These are phyloP conservation scores for Moesziomyces sp. DNA, from an alignment of 1,284 basidiomycete genomes.

Conservation along the genomic window DNA sequence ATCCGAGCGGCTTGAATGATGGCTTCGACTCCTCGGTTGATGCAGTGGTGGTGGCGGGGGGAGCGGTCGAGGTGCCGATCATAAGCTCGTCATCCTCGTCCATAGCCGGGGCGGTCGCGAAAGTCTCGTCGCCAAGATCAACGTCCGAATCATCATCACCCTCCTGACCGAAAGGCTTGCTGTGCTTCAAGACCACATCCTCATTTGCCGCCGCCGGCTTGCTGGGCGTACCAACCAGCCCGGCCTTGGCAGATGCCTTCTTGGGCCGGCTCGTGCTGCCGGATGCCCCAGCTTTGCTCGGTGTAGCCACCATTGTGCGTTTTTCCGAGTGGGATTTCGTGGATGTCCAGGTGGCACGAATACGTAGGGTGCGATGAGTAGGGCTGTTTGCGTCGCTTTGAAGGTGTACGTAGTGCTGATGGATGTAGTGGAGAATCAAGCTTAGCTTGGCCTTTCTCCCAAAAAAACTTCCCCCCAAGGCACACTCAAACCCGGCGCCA, in stretches of 20 bases:
- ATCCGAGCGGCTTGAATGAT: constrained; percentile 13
- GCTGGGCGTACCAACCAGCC: constrained; percentile 13
- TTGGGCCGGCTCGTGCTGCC: constrained; percentile 15
- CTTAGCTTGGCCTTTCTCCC: no score
- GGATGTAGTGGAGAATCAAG: no score
- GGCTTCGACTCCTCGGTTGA: constrained; percentile 13
- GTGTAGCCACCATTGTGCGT: constrained; percentile 23
- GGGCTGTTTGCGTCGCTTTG: no score
- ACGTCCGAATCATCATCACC: constrained; percentile 40
- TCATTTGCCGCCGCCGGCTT: constrained; percentile 6
- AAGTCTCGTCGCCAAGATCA: constrained; percentile 33
- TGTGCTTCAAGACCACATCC: constrained; percentile 29
- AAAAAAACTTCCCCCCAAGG: no score
- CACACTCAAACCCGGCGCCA: no score
- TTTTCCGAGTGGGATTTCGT: no score
- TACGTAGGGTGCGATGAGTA: no score
- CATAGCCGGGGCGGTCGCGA: constrained; percentile 17
- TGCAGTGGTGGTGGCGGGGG: neutral
- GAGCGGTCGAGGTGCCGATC: constrained; percentile 25
- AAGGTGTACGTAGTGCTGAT: no score
- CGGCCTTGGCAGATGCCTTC: constrained; percentile 19
- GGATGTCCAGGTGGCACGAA: no score
- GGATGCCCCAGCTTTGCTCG: constrained; percentile 19
- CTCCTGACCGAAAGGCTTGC: constrained; percentile 48
- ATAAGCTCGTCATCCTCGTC: constrained; percentile 46